A percentile compares a stretch with the other conserved stretches of the same genome.
Evolutionary conservation across 2,329 filamentous ascomycete species (phyloP).

Genomic region (Fusarium mangiferae): DNA sequence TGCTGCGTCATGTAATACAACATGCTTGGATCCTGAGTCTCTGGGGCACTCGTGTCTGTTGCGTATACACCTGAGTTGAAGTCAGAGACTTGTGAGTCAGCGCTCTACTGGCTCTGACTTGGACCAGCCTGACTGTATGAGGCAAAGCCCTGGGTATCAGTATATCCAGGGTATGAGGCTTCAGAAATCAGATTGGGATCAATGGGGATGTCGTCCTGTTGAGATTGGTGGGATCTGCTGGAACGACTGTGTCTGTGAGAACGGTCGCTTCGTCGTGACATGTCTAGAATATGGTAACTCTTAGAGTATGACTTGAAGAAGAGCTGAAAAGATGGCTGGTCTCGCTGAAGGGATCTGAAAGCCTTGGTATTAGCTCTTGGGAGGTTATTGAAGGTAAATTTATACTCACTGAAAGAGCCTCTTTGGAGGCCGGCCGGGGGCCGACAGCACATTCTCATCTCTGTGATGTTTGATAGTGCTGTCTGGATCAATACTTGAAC

Average conservation of each 20-base stretch:
- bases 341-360: background rate
- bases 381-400: background rate
- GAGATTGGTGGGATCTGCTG: constrained; percentile 9
- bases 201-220: constrained; percentile 22
- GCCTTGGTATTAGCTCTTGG: background rate
- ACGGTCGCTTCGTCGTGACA: constrained; percentile 28
- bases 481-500: too few relatives aligned
- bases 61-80: constrained; percentile 5
- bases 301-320: rapidly evolving
- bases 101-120: constrained; percentile 37
- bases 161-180: background rate
- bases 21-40: constrained; percentile 23
- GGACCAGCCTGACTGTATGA: constrained; percentile 26
- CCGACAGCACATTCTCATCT: background rate
- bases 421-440: constrained; percentile 16
- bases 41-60: constrained; percentile 11
- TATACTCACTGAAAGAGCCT: background rate
- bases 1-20: constrained; percentile 14
- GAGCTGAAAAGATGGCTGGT: too few relatives aligned
- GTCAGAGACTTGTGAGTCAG: constrained; percentile 18
- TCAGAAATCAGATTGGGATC: constrained; percentile 8
- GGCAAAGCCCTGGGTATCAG: background rate
- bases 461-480: background rate
- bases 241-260: constrained; percentile 25
- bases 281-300: background rate